Evolutionary conservation across 2,329 filamentous ascomycete species (phyloP).

Genomic region (Calonectria multiphialidica): DNA sequence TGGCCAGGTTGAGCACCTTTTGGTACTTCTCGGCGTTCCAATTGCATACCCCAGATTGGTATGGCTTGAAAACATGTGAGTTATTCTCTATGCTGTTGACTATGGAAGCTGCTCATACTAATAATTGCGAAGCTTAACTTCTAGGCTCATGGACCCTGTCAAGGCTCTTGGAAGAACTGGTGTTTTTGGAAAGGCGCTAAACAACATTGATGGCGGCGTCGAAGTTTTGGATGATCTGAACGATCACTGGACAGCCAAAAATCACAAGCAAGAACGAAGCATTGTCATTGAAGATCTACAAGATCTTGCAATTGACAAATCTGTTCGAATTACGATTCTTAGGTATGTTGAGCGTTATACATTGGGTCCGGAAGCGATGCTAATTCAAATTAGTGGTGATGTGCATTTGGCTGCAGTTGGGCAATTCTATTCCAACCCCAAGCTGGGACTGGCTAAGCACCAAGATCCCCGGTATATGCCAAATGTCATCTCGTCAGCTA

Average conservation of each 20-base stretch:
- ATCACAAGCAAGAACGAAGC: constrained; percentile 91
- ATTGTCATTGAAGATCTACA: constrained; percentile 92
- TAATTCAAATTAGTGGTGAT: constrained; percentile 73
- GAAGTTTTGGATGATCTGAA: constrained; percentile 94
- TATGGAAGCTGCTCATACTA: constrained; percentile 37
- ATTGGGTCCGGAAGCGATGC: no score
- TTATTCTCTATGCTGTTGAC: constrained; percentile 24
- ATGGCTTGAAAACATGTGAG: constrained; percentile 78
- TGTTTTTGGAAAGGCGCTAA: constrained; percentile 82
- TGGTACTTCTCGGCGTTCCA: constrained; percentile 88
- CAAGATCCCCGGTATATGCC: constrained; percentile 97
- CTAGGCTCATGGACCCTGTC: constrained; percentile 85
- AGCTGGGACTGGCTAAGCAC: constrained; percentile 83
- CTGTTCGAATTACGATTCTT: constrained; percentile 89
- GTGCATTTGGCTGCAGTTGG: constrained; percentile 94
- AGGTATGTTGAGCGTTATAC: constrained; percentile 58
- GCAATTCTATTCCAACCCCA: constrained; percentile 94
- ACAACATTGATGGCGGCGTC: constrained; percentile 90
- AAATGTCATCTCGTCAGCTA: constrained; percentile 93
- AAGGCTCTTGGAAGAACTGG: constrained; percentile 89
- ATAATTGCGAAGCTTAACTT: constrained; percentile 75
- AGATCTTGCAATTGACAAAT: constrained; percentile 92
- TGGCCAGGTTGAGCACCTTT: constrained; percentile 88
- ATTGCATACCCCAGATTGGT: constrained; percentile 83
- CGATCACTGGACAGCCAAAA: constrained; percentile 97